Conservation (phyloP, 148 eudicot species). For the Vaccinium corymbosum region DNA sequence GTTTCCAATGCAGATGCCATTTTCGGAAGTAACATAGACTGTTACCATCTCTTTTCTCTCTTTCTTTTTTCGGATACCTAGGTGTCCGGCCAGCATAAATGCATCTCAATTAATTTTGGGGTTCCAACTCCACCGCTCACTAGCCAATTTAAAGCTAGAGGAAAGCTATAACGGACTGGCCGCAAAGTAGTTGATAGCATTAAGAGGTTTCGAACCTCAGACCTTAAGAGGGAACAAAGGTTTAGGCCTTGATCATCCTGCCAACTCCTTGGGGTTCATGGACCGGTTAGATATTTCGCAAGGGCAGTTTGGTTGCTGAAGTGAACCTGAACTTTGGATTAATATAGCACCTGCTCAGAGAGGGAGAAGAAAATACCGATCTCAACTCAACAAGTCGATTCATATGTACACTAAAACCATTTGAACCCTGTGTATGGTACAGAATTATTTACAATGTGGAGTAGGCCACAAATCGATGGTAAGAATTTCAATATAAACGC, state of each 20-base stretch:
- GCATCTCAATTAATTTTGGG: too few species aligned
- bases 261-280: too few species aligned
- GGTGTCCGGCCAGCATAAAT: too few species aligned
- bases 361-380: background rate
- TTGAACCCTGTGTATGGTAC: background rate
- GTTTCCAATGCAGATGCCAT: background rate
- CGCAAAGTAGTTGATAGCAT: too few species aligned
- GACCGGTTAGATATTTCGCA: background rate
- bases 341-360: background rate
- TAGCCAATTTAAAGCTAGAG: too few species aligned
- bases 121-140: too few species aligned
- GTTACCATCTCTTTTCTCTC: background rate
- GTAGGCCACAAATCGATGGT: background rate
- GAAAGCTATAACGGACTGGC: too few species aligned
- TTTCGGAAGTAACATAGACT: background rate
- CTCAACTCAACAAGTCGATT: background rate
- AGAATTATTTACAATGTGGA: conserved; percentile 6
- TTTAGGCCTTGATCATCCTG: too few species aligned
- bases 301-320: background rate
- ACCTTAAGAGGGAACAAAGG: too few species aligned
- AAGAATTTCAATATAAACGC: background rate
- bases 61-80: too few species aligned
- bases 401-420: background rate
- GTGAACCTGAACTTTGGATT: background rate
- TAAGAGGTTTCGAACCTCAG: too few species aligned